Evolutionary conservation across 306 rosid species (phyloP), one percentile per base, ranked within the genome.

Genomic region (Astragalus glycyphyllos): DNA sequence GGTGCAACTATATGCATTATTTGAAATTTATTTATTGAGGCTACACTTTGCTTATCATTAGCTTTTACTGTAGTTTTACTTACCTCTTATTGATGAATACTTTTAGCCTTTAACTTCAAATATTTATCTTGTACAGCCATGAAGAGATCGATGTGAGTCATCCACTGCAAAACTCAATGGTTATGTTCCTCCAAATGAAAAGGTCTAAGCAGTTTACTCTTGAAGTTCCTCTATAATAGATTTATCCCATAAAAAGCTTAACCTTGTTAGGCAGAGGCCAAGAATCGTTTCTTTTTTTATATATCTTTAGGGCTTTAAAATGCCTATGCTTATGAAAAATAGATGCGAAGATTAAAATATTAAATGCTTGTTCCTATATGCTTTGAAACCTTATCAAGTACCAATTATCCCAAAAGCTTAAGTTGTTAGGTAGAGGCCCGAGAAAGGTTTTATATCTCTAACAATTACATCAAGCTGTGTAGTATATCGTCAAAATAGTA

Each of bases 141-240:
- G 96, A 94, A 90, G 98, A 94, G 85, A 83, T 86, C 29, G 98
- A 94, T 29, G 97, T 90, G 79, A 94, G 95, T 83, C 97, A 94
- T 89, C 98, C 96, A 73, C 89, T 8, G 98, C 96, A 69, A 94
- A 87, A 83, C 89, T 11, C 8, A 90, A 87, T 15, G 89, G 92
- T 59, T 94, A 94, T 56, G 82, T 86, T 82, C 97, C 98, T 62
- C 95, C 98, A 53, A 90, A 84, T 74, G 86, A 87, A 84, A 96
- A 90, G 96, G 98, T 92, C 34, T 34, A 35, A 51, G 69, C 3
- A 66, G 53, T 68, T 76, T 74, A 58, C 62, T 65, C 40, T 62
- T 46, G 31, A 77, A 74, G 70, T 67, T 65, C 45, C 64, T 68
- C 35, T 44, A 14, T 31, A 71, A 62, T 73, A 56, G 31, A 35